phyloP scores from a whole-genome alignment of 768 basidiomycete species.

The Suillus alpinus region DNA sequence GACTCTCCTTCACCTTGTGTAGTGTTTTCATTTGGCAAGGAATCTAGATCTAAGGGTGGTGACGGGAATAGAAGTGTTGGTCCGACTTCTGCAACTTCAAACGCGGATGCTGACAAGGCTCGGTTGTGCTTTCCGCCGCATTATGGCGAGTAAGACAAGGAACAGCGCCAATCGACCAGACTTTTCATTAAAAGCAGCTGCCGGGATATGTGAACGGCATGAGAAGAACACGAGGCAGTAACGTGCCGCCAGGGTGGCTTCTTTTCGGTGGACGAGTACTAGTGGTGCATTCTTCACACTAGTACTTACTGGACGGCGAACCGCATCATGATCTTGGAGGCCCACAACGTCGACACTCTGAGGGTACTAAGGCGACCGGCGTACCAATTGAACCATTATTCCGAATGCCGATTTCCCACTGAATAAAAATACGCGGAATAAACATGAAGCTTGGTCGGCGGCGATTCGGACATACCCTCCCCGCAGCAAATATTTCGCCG shows the following conservation, averaged over 20 bases:
- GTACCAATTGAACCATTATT: neutral
- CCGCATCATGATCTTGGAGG: neutral
- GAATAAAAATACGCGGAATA: neutral
- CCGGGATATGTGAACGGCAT: constrained; percentile 13
- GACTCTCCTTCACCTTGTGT: constrained; percentile 2
- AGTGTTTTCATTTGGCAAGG: neutral
- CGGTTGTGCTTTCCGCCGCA: constrained; percentile 1
- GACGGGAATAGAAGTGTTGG: constrained; percentile 1
- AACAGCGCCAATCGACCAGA: neutral
- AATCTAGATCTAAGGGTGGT: constrained; percentile 1
- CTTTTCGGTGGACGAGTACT: neutral
- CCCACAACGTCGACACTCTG: neutral
- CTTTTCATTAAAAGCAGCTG: neutral
- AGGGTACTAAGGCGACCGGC: neutral
- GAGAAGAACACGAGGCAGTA: constrained; percentile 22
- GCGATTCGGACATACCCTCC: neutral
- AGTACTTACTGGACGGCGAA: neutral
- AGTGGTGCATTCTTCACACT: neutral
- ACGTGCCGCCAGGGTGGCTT: constrained; percentile 8
- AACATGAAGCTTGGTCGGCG: neutral
- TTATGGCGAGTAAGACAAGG: neutral
- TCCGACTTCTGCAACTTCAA: neutral
- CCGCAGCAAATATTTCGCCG: neutral
- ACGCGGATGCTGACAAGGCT: neutral
- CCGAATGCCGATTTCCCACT: neutral